Conservation (phyloP, 2,329 filamentous ascomycete species). For the Pseudopyrenochaeta lycopersici region DNA sequence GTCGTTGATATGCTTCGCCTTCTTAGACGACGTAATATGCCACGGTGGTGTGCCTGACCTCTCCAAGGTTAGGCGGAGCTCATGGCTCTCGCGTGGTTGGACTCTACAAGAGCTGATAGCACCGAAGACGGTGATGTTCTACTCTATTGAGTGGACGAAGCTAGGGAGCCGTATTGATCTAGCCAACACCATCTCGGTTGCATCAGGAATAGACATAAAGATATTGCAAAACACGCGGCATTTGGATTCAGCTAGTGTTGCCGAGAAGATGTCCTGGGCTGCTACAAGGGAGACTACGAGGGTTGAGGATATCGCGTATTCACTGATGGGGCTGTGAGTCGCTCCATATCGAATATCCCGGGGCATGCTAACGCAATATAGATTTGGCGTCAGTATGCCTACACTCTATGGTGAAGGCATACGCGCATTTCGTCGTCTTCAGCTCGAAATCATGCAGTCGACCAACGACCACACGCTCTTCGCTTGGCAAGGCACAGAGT, state of each 20-base stretch:
- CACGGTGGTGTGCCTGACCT: not conserved
- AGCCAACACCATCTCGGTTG: not conserved
- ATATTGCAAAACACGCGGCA: not conserved
- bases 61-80: not conserved
- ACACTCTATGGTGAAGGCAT: slow-evolving; percentile 8
- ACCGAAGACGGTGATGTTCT: slow-evolving; percentile 5
- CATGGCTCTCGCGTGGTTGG: too few relatives aligned
- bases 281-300: slow-evolving; percentile 13
- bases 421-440: slow-evolving; percentile 6
- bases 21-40: slow-evolving; percentile 7
- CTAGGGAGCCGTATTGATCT: not conserved
- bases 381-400: slow-evolving; percentile 12
- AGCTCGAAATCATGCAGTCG: slow-evolving; percentile 9
- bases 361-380: not conserved
- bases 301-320: slow-evolving; percentile 18
- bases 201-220: not conserved
- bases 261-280: slow-evolving; percentile 18
- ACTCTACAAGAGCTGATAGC: slow-evolving; percentile 16
- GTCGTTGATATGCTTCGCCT: slow-evolving; percentile 6
- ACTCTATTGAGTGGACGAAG: slow-evolving; percentile 3
- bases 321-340: slow-evolving; percentile 15
- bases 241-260: slow-evolving; percentile 1
- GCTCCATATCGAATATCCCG: not conserved
- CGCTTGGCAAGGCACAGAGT: not conserved
- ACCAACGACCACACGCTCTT: slow-evolving; percentile 8